Percentiles rank a stretch among this genome's conserved stretches.
phyloP scores from a whole-genome alignment of 306 rosid genomes.

The Clitoria ternatea region DNA sequence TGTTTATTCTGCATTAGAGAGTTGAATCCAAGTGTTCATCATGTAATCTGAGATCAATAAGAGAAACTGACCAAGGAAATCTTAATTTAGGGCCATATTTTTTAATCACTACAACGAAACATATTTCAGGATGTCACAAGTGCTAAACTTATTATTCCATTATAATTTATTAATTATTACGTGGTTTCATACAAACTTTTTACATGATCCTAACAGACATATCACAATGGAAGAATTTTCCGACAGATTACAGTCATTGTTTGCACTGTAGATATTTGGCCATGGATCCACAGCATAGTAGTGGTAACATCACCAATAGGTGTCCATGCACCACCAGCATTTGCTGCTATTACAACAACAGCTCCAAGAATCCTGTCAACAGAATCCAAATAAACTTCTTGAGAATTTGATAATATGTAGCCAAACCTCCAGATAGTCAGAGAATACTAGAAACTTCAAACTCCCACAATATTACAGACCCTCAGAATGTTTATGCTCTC shows the following conservation, averaged over 20 bases:
- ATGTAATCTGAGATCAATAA: background rate
- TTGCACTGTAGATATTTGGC: slow-evolving; percentile 76
- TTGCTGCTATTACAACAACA: slow-evolving; percentile 95
- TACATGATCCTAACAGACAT: background rate
- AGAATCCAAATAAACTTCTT: slow-evolving; percentile 29
- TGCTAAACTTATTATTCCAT: background rate
- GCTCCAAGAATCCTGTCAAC: slow-evolving; percentile 89
- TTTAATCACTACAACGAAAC: background rate
- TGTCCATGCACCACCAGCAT: slow-evolving; percentile 99
- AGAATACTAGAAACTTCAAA: background rate
- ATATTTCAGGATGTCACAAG: background rate
- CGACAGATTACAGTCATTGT: slow-evolving; percentile 65
- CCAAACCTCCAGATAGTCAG: slow-evolving; percentile 1
- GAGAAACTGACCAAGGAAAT: background rate
- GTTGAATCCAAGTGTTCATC: slow-evolving; percentile 1
- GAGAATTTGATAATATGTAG: slow-evolving; percentile 4
- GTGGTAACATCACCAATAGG: slow-evolving; percentile 98
- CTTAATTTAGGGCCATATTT: background rate
- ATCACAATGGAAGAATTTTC: background rate
- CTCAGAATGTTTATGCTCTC: background rate
- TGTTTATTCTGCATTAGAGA: background rate
- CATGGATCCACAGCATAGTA: slow-evolving; percentile 97
- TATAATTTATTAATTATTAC: background rate
- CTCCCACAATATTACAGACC: no score
- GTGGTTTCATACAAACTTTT: background rate